Conservation (phyloP, 441 rosid genomes). For the Populus hybrid region DNA sequence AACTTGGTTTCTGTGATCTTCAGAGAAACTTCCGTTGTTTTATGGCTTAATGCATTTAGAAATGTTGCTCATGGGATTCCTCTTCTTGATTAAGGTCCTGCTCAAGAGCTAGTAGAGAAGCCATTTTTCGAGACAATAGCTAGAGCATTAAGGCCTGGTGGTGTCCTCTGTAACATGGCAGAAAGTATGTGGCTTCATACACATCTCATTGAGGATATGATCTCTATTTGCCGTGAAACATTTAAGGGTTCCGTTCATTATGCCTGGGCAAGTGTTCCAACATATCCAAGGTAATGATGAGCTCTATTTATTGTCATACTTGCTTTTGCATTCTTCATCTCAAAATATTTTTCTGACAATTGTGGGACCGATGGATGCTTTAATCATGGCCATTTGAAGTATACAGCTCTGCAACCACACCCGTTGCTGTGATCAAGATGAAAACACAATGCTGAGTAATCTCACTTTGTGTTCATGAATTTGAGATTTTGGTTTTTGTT, state of each 20-base stretch:
- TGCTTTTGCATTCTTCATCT: background rate
- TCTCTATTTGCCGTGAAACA: constrained; percentile 66
- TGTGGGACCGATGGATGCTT: background rate
- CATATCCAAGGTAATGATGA: constrained; percentile 76
- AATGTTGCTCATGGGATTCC: background rate
- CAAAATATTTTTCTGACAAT: background rate
- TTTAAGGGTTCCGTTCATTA: constrained; percentile 86
- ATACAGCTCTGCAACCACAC: background rate
- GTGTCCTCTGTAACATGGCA: constrained; percentile 96
- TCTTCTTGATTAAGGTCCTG: constrained; percentile 61
- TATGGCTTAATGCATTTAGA: background rate
- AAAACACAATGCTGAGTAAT: background rate
- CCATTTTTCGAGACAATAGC: constrained; percentile 88
- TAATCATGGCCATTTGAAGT: background rate
- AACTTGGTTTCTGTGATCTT: too few relatives aligned
- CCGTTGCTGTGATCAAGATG: background rate
- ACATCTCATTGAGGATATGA: constrained; percentile 88
- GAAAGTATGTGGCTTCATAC: constrained; percentile 99
- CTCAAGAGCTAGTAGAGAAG: constrained; percentile 66
- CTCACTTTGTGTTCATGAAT: background rate
- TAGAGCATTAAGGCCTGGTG: constrained; percentile 86
- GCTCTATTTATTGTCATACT: background rate
- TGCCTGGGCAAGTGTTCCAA: constrained; percentile 97
- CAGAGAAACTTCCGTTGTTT: too few relatives aligned
- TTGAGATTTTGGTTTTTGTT: background rate